Evolutionary conservation across 129 eudicot species (phyloP).

Genomic region (Lactuca sativa): DNA sequence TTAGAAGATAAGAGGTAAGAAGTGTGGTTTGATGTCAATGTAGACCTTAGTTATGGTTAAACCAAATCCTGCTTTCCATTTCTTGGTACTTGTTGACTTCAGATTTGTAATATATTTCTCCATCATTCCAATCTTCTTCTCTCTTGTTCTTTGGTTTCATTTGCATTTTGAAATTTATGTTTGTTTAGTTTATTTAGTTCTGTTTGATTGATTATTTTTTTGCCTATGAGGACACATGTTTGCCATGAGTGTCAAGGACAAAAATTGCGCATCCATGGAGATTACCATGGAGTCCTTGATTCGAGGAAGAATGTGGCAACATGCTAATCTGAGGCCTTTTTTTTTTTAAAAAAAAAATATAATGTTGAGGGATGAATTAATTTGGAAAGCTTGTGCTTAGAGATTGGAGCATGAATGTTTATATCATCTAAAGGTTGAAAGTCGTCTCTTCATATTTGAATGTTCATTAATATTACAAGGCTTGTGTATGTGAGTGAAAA

Average conservation of each 20-base stretch:
- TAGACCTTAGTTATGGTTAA: conserved; percentile 32
- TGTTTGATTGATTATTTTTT: background rate
- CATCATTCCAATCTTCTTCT: conserved; percentile 11
- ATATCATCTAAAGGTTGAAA: no score
- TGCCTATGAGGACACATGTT: conserved; percentile 33
- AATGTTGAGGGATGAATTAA: no score
- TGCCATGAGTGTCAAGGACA: conserved; percentile 40
- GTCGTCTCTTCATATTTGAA: no score
- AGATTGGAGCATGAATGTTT: no score
- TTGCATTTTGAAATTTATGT: background rate
- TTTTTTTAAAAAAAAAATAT: no score
- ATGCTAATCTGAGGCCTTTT: conserved; percentile 40
- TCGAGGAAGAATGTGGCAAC: conserved; percentile 47
- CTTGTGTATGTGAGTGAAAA: no score
- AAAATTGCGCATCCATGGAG: conserved; percentile 38
- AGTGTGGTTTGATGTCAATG: conserved; percentile 34
- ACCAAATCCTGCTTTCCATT: conserved; percentile 33
- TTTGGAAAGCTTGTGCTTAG: no score
- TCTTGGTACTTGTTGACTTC: conserved; percentile 35
- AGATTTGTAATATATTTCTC: conserved; percentile 38
- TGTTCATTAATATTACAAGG: no score
- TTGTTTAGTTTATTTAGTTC: no score
- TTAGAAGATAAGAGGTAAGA: conserved; percentile 7
- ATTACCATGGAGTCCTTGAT: conserved; percentile 30
- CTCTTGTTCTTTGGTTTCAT: conserved; percentile 9